Conservation (phyloP, 352 stramenopile genomes). For the Pythium monospermum region DNA sequence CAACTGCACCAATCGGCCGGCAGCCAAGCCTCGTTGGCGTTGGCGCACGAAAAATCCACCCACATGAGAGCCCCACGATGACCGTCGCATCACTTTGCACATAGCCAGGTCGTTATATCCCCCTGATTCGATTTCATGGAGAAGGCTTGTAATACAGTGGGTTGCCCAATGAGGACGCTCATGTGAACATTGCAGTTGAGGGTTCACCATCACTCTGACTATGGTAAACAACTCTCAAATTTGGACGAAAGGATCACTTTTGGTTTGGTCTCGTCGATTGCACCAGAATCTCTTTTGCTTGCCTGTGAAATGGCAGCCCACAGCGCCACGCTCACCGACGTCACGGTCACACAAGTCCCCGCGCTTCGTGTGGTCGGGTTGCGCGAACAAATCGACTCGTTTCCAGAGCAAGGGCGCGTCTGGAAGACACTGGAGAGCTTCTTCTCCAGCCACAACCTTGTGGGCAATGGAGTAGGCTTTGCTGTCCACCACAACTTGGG, state of each 20-base stretch:
- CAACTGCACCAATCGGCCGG: too few species aligned
- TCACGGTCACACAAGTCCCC: neutral
- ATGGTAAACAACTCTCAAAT: too few species aligned
- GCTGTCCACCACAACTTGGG: conserved; percentile 9
- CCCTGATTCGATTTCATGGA: too few species aligned
- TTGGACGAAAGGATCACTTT: too few species aligned
- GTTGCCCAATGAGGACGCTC: too few species aligned
- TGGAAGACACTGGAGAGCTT: conserved; percentile 6
- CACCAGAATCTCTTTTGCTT: neutral
- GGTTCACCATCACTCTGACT: too few species aligned
- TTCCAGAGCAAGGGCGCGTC: conserved; percentile 1
- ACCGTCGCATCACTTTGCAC: too few species aligned
- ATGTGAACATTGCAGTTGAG: neutral
- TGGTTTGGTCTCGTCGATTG: neutral
- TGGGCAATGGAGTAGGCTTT: neutral
- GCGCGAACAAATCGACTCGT: conserved; percentile 4
- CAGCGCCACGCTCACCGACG: neutral
- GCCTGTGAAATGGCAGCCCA: neutral
- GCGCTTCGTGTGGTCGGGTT: conserved; percentile 4
- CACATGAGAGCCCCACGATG: too few species aligned
- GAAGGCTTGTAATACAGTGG: too few species aligned
- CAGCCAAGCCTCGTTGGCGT: too few species aligned
- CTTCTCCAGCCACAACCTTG: neutral
- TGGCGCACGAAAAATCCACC: too few species aligned
- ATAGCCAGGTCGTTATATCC: too few species aligned